These are phyloP conservation scores for Calonectria ilicicola DNA, from an alignment of 2,329 filamentous ascomycete genomes.

Conservation along the genomic window DNA sequence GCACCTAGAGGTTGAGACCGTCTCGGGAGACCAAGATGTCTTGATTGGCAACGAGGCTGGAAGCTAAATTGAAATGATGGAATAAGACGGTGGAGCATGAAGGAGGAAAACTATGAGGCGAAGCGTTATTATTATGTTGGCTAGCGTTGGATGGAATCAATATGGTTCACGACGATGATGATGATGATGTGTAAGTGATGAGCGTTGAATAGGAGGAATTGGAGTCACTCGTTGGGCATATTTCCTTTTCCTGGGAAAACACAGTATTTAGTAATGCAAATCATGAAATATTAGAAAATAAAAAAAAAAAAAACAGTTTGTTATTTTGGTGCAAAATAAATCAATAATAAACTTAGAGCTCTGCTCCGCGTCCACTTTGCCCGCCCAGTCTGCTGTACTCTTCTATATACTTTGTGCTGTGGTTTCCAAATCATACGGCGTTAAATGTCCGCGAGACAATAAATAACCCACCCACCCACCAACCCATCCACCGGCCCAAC, in stretches of 20 bases:
- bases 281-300: background rate
- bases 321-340: background rate
- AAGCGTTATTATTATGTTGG: too few relatives aligned
- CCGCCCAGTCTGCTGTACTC: constrained; percentile 5
- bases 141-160: background rate
- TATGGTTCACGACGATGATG: background rate
- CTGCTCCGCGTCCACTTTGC: constrained; percentile 6
- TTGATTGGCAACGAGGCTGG: constrained; percentile 38
- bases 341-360: constrained; percentile 2
- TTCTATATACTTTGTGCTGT: constrained; percentile 12
- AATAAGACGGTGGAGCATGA: background rate
- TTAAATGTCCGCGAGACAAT: background rate
- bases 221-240: constrained; percentile 11
- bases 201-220: background rate
- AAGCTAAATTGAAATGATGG: background rate
- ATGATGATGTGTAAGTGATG: background rate
- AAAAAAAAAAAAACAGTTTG: background rate
- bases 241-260: background rate
- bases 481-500: background rate
- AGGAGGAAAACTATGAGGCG: background rate
- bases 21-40: constrained; percentile 46
- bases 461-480: background rate
- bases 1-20: constrained; percentile 44
- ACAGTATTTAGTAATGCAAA: background rate
- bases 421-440: constrained; percentile 7